Percentiles rank a stretch among this genome's conserved stretches.
These are phyloP conservation scores for Cryptococcus jaspeensis DNA, from an alignment of 1,284 basidiomycete species.

Conservation along the genomic window DNA sequence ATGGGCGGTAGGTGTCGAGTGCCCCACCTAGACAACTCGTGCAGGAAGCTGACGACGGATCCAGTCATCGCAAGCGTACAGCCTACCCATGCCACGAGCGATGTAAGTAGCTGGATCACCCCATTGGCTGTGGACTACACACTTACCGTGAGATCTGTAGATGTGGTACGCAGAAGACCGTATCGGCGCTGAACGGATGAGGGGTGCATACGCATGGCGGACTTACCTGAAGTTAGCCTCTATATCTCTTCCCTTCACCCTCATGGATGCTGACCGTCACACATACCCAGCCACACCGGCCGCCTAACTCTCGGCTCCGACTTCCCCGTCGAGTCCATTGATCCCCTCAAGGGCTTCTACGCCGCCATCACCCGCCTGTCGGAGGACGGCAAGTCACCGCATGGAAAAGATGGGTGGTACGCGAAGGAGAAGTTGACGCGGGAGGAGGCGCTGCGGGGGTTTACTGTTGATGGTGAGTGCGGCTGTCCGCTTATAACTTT, in stretches of 20 bases:
- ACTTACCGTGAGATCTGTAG: slow-evolving; percentile 43
- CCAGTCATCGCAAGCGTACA: slow-evolving; percentile 87
- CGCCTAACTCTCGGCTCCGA: slow-evolving; percentile 80
- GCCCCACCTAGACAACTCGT: background rate
- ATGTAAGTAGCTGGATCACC: slow-evolving; percentile 35
- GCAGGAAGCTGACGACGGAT: background rate
- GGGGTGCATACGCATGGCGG: slow-evolving; percentile 84
- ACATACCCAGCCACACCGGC: slow-evolving; percentile 55
- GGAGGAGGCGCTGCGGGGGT: slow-evolving; percentile 62
- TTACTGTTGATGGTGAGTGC: slow-evolving; percentile 68
- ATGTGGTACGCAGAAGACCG: slow-evolving; percentile 86
- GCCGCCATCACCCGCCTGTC: slow-evolving; percentile 76
- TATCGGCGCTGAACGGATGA: slow-evolving; percentile 72
- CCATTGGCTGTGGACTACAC: background rate
- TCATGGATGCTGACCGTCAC: background rate
- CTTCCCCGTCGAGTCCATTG: slow-evolving; percentile 74
- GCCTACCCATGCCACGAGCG: slow-evolving; percentile 72
- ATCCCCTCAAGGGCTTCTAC: slow-evolving; percentile 67
- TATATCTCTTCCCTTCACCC: background rate
- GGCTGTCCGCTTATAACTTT: background rate
- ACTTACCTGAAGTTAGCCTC: slow-evolving; percentile 64
- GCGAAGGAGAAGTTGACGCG: slow-evolving; percentile 69
- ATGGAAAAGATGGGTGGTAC: slow-evolving; percentile 78
- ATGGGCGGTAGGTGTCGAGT: slow-evolving; percentile 62
- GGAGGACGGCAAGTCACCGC: slow-evolving; percentile 70